A percentile compares a stretch with the other conserved stretches of the same genome.
phyloP scores from a whole-genome alignment of 441 rosid species.

The Daphne laureola region DNA sequence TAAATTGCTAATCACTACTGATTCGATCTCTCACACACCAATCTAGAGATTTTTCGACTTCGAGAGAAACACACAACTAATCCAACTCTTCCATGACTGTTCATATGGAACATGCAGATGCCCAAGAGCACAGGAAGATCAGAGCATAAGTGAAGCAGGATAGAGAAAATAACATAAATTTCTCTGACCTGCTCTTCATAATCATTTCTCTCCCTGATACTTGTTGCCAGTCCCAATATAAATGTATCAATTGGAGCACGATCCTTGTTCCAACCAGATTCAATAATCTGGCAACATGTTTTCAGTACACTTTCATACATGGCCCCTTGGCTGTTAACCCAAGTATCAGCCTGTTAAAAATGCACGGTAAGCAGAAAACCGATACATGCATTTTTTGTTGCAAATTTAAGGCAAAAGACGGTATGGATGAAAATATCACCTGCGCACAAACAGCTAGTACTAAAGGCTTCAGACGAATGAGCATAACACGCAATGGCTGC shows the following conservation, averaged over 20 bases:
- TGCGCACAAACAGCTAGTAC: slow-evolving; percentile 85
- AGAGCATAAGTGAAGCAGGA: too few relatives aligned
- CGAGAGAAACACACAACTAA: too few relatives aligned
- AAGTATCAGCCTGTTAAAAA: slow-evolving; percentile 71
- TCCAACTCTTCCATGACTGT: too few relatives aligned
- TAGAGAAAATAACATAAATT: too few relatives aligned
- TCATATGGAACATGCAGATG: too few relatives aligned
- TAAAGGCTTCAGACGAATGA: slow-evolving; percentile 87
- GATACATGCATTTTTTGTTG: neutral
- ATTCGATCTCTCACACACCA: too few relatives aligned
- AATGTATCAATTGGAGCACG: slow-evolving; percentile 96
- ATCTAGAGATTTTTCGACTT: too few relatives aligned
- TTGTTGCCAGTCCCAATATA: slow-evolving; percentile 82
- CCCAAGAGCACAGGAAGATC: too few relatives aligned
- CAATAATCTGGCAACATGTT: slow-evolving; percentile 79
- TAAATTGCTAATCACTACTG: too few relatives aligned
- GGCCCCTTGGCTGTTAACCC: slow-evolving; percentile 69
- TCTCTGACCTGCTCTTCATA: slow-evolving; percentile 74
- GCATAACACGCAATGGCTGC: slow-evolving; percentile 80
- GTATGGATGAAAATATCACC: slow-evolving; percentile 31
- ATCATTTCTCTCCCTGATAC: slow-evolving; percentile 88
- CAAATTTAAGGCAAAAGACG: slow-evolving; percentile 6
- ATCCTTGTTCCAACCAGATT: slow-evolving; percentile 91
- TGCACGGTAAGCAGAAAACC: slow-evolving; percentile 9
- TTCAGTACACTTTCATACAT: slow-evolving; percentile 78